Evolutionary conservation across 2,329 filamentous ascomycete species (phyloP).

Genomic region (Thyridium curvatum): DNA sequence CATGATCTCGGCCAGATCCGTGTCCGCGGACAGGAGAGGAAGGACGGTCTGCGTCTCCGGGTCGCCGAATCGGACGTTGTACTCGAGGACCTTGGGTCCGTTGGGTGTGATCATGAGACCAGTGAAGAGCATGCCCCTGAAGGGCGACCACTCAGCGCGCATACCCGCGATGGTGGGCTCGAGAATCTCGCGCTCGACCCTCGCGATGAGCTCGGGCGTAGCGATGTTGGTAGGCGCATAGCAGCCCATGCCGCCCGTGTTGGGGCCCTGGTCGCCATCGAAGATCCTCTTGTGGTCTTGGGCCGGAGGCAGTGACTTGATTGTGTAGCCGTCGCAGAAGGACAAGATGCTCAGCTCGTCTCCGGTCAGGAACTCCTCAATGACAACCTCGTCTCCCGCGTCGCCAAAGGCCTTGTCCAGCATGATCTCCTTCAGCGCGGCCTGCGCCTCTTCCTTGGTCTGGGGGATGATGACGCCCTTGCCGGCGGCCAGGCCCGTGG

Average conservation of each 20-base stretch:
- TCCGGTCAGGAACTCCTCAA: slow-evolving; percentile 88
- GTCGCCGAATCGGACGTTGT: slow-evolving; percentile 90
- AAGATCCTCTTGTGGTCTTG: slow-evolving; percentile 96
- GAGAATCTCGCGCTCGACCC: slow-evolving; percentile 76
- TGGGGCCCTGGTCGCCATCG: slow-evolving; percentile 84
- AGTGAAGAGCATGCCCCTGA: slow-evolving; percentile 73
- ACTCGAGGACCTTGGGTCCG: slow-evolving; percentile 81
- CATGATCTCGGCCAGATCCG: slow-evolving; percentile 85
- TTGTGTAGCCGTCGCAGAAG: slow-evolving; percentile 84
- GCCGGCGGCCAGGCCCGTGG: slow-evolving; percentile 82
- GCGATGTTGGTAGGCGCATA: slow-evolving; percentile 86
- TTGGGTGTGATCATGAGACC: slow-evolving; percentile 86
- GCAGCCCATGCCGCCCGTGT: slow-evolving; percentile 97
- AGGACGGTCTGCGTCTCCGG: slow-evolving; percentile 87
- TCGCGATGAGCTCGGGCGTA: slow-evolving; percentile 66
- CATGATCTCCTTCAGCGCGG: slow-evolving; percentile 86
- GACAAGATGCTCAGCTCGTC: slow-evolving; percentile 89
- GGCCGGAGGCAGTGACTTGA: slow-evolving; percentile 78
- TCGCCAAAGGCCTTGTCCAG: slow-evolving; percentile 76
- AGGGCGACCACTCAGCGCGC: slow-evolving; percentile 69
- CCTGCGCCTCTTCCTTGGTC: slow-evolving; percentile 74
- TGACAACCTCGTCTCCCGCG: slow-evolving; percentile 86
- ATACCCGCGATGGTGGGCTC: slow-evolving; percentile 86
- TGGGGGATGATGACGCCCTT: slow-evolving; percentile 91
- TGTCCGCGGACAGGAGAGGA: slow-evolving; percentile 68